Evolutionary conservation across 208 protist genomes (phyloP).

Genomic region (Leishmania tropica): DNA sequence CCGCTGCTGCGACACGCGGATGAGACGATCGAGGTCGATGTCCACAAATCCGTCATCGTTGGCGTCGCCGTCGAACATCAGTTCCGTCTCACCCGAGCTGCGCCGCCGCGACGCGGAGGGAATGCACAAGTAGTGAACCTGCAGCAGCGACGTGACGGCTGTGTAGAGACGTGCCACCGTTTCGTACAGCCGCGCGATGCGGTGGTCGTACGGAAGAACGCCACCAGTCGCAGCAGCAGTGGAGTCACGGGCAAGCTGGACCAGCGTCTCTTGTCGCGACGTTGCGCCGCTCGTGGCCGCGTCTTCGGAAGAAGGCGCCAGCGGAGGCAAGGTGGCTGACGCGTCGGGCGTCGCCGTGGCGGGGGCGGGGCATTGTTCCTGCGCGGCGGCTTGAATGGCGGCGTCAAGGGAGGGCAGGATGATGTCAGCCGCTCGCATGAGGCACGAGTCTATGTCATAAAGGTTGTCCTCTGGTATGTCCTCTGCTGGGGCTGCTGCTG

Average conservation of each 20-base stretch:
- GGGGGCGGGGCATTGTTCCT: slow-evolving; percentile 6
- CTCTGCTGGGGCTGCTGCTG: background rate
- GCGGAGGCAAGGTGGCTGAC: background rate
- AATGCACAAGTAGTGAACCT: slow-evolving; percentile 81
- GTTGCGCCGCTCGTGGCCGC: background rate
- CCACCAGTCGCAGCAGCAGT: slow-evolving; percentile 9
- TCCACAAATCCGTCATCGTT: slow-evolving; percentile 63
- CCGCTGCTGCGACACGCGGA: slow-evolving; percentile 37
- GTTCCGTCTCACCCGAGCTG: slow-evolving; percentile 50
- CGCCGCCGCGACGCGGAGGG: slow-evolving; percentile 37
- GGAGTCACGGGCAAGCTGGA: slow-evolving; percentile 36
- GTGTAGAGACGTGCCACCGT: slow-evolving; percentile 62
- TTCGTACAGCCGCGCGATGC: slow-evolving; percentile 74
- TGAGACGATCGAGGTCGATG: slow-evolving; percentile 61
- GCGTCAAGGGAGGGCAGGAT: slow-evolving; percentile 79
- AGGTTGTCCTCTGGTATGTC: slow-evolving; percentile 62
- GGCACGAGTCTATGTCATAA: slow-evolving; percentile 79
- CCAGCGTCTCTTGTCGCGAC: slow-evolving; percentile 35
- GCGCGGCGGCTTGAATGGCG: slow-evolving; percentile 35
- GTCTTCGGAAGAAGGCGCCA: background rate
- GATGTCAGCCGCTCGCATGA: slow-evolving; percentile 73
- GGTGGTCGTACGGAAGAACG: slow-evolving; percentile 69
- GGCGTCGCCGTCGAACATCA: slow-evolving; percentile 64
- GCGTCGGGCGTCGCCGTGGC: background rate
- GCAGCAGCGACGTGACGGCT: slow-evolving; percentile 61